Base-by-base conservation (phyloP, 2,329 filamentous ascomycete genomes). In the Aspergillus pseudoglaucus region DNA sequence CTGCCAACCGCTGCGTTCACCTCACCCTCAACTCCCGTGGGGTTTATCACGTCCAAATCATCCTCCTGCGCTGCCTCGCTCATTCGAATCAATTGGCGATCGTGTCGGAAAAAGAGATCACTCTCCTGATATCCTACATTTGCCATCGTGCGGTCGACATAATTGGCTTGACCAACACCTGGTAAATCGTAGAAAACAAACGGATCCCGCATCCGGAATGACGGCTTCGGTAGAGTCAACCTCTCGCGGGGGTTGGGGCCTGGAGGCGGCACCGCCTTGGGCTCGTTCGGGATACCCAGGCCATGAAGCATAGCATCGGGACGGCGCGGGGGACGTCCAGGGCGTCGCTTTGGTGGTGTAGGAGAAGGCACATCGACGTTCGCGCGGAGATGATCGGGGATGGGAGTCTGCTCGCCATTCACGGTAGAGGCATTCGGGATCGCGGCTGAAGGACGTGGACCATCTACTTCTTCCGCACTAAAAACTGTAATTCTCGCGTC, bases 111-210 rank as follows among this genome's bases (percentile, higher is more conserved):
- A 63, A 90, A 97, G 49, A 90, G 78, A 69, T 97, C 91, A 59
- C 87, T 95, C 71, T 96, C 90, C 69, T 96, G 91, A 63, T 95
- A 97, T 45, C 91, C 91, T 42, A 95, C 87, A 60, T 89, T 91
- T 58, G 90, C 90, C 90, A 97, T 95, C 1, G 88, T 87, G 63
- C 93, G 90, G 68, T 96, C 91, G 42, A 97, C 90, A 67, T 95
- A 97, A 60, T 91, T 87, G 50, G 88, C 84, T 63, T 91, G 87
- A 38, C 89, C 88, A 53, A 87, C 83, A 1, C 84, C 85, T 66
- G 93, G 90, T 64, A 90, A 87, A 67, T 96, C 91, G 54, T 74
- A 76, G 37, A 68, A 69, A 12, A 65, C 58, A 49, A 75, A 76
- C 2, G 74, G 73, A 49, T 76, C 73, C 32, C 69, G 65, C n/a